Evolutionary conservation across 495 filamentous ascomycete species (phyloP).

Genomic region (Chaetomidium leptoderma): DNA sequence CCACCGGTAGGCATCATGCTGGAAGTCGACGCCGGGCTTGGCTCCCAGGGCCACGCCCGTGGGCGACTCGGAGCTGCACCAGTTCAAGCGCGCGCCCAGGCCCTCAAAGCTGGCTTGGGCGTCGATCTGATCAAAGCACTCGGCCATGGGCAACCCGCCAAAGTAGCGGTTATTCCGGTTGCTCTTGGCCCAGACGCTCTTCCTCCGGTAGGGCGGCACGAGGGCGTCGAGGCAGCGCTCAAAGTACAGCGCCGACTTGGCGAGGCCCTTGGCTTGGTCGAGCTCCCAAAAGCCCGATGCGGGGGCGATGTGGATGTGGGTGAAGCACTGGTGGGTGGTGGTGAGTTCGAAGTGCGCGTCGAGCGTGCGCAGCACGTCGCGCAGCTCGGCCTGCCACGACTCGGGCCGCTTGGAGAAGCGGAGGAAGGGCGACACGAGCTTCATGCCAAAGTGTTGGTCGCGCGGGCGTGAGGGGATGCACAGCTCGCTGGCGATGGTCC

Average conservation of each 20-base stretch:
- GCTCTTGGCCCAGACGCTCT: slow-evolving; percentile 30
- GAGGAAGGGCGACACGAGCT: slow-evolving; percentile 29
- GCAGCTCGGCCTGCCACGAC: slow-evolving; percentile 21
- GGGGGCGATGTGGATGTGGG: slow-evolving; percentile 29
- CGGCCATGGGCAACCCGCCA: slow-evolving; percentile 5
- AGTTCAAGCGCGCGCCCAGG: slow-evolving; percentile 27
- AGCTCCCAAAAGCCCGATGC: slow-evolving; percentile 22
- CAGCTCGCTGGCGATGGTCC: slow-evolving; percentile 25
- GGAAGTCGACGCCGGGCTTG: slow-evolving; percentile 17
- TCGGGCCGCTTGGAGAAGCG: slow-evolving; percentile 21
- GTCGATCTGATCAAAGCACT: slow-evolving; percentile 21
- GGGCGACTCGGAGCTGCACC: slow-evolving; percentile 21
- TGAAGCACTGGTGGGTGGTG: slow-evolving; percentile 27
- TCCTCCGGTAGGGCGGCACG: slow-evolving; percentile 26
- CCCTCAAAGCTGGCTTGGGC: slow-evolving; percentile 6
- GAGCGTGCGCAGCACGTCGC: slow-evolving; percentile 20
- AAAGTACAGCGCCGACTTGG: slow-evolving; percentile 29
- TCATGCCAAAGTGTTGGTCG: slow-evolving; percentile 30
- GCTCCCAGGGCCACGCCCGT: slow-evolving; percentile 23
- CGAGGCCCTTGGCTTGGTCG: slow-evolving; percentile 22
- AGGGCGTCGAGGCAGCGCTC: slow-evolving; percentile 33
- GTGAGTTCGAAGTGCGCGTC: slow-evolving; percentile 29
- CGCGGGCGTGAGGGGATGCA: slow-evolving; percentile 20
- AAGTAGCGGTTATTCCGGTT: slow-evolving; percentile 30
- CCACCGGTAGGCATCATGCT: slow-evolving; percentile 27